Percentiles rank a stretch among this genome's conserved stretches.
Conservation (phyloP, 148 eudicot genomes). For the Silene conica region DNA sequence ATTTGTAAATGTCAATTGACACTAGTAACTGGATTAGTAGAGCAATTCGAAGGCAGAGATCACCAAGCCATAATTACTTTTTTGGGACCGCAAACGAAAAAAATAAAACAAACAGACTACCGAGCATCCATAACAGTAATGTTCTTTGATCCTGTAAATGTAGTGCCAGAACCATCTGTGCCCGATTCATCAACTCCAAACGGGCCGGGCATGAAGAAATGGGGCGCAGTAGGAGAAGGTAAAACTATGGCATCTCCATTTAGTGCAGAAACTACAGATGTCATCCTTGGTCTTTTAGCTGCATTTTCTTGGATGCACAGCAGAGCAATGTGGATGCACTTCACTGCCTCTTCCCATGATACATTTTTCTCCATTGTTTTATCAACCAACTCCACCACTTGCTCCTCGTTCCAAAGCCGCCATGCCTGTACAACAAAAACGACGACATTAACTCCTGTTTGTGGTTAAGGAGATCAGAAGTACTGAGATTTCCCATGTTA, state of each 20-base stretch:
- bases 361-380: constrained; percentile 3
- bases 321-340: constrained; percentile 29
- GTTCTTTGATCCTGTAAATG: constrained; percentile 19
- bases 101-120: not conserved
- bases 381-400: constrained; percentile 15
- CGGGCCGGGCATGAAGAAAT: constrained; percentile 16
- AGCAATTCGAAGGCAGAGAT: no score
- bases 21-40: no score
- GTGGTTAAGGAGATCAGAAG: no score
- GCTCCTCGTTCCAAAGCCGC: constrained; percentile 30
- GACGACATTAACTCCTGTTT: no score
- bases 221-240: constrained; percentile 27
- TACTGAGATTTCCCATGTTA: no score
- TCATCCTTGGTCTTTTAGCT: constrained; percentile 28
- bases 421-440: constrained; percentile 19
- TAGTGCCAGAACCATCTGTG: constrained; percentile 10
- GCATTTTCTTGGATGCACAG: constrained; percentile 32
- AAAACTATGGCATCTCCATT: constrained; percentile 24
- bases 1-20: no score
- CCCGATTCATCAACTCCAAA: constrained; percentile 11
- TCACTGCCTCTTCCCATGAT: constrained; percentile 20
- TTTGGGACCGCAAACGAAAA: no score
- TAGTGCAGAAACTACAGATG: constrained; percentile 25
- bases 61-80: no score
- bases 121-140: constrained; percentile 28